Base-by-base conservation (phyloP, 78 protist species). In the Neovahlkampfia damariscottae region DNA sequence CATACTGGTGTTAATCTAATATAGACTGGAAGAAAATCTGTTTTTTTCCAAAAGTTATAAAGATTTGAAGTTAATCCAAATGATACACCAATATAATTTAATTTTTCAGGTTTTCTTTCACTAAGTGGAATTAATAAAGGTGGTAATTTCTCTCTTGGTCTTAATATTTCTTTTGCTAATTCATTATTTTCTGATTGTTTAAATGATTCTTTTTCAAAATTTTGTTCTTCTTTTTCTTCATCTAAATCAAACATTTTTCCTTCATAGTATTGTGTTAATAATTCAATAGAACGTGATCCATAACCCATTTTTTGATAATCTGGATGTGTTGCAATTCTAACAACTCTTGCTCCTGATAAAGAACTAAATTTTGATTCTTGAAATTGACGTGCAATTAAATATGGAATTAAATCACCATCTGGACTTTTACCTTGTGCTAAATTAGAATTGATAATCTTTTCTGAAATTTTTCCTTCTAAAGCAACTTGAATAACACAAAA, bases 321-420 rank as follows among this genome's bases (percentile, higher is more conserved):
- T 2, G 99, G 99, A 39, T 93, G 95, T 2, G 95, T 88, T 34
- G 99, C 99, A 31, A 98, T 90, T 38, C 99, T 84, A 7, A 98
- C 96, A 5, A 97, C 82, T 8, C 99, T 85, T 5, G 89, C 95
- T 30, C 99, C 99, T 0, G 91, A 82, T 19, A 98, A 89, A 0
- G 81, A 0, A 41, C 94, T 96, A 75, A 96, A 96, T 37, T 88
- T 94, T 31, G 36, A 58, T 35, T 92, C 99, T 67, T 87, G 93
- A 74, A 36, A 91, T 32, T 80, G 67, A 7, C 8, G 40, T 6
- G 94, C 28, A 3, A 98, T 2, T 1, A 97, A 94, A 99, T 99
- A 98, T 8, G 99, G 99, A 35, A 98, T 96, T 8, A 98, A 41
- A 72, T 98, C 99, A 9, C 99, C 99, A 8, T 90, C 34, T 2